These are phyloP conservation scores for Dictyostelium firmibasis DNA, from an alignment of 78 protist genomes.

Conservation along the genomic window DNA sequence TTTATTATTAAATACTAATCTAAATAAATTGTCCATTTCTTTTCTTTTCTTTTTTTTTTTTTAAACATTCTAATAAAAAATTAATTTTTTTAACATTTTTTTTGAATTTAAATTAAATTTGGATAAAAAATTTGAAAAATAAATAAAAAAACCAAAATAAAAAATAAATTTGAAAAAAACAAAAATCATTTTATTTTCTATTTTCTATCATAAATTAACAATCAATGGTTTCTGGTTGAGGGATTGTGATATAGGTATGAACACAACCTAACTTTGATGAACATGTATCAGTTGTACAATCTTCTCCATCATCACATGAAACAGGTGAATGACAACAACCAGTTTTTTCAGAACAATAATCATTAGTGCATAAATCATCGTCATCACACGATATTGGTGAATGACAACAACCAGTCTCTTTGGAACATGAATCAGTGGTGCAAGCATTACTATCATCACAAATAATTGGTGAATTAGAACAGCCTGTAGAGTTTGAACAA, in stretches of 20 bases:
- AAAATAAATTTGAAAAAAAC: no score
- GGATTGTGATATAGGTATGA: not conserved
- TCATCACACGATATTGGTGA: not conserved
- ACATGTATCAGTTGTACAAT: not conserved
- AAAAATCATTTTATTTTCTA: no score
- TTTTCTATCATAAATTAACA: no score
- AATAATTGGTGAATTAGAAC: not conserved
- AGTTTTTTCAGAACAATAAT: not conserved
- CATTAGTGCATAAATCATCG: not conserved
- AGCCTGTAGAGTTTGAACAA: not conserved
- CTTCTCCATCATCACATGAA: not conserved
- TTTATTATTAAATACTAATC: not conserved
- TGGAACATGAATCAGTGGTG: not conserved
- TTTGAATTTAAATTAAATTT: no score
- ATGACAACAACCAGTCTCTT: not conserved
- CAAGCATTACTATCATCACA: not conserved
- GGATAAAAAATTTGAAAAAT: no score
- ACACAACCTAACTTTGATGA: not conserved
- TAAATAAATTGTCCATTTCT: not conserved
- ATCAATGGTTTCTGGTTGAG: not conserved
- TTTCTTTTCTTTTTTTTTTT: no score
- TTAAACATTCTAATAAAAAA: no score
- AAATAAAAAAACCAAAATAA: no score
- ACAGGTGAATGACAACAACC: not conserved
- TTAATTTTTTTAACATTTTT: no score